These are phyloP conservation scores for Ocimum tenuiflorum DNA, from an alignment of 257 asterid species.

Conservation along the genomic window DNA sequence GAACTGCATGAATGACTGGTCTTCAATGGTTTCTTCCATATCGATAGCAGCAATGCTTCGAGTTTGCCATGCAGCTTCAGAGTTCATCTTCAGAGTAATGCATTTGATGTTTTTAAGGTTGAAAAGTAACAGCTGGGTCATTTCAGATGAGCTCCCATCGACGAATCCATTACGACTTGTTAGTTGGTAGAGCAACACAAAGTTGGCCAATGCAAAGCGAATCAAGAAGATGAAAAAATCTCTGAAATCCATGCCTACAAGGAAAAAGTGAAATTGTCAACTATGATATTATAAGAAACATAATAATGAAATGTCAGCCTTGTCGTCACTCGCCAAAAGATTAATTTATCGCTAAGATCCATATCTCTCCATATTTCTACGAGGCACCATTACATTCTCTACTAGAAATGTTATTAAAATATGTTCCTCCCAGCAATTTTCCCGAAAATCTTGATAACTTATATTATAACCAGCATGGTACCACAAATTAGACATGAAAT, in stretches of 20 bases:
- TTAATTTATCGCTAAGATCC: neutral
- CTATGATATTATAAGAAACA: neutral
- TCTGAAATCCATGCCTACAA: conserved; percentile 70
- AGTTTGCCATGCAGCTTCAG: conserved; percentile 30
- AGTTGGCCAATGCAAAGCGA: conserved; percentile 75
- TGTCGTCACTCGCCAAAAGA: neutral
- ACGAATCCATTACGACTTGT: conserved; percentile 8
- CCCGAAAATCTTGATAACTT: too few relatives aligned
- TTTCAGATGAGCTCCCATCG: conserved; percentile 29
- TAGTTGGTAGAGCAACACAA: conserved; percentile 46
- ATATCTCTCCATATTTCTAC: too few relatives aligned
- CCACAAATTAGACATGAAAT: too few relatives aligned
- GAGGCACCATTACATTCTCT: too few relatives aligned
- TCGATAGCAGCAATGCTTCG: conserved; percentile 19
- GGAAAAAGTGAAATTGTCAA: neutral
- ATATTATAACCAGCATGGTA: too few relatives aligned
- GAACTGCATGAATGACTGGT: conserved; percentile 43
- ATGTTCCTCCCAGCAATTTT: too few relatives aligned
- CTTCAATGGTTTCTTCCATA: conserved; percentile 34
- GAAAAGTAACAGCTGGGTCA: conserved; percentile 34
- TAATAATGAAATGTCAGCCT: neutral
- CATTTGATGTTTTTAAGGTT: conserved; percentile 47
- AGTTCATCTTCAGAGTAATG: conserved; percentile 49
- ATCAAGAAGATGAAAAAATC: conserved; percentile 66
- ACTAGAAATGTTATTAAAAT: too few relatives aligned